These are phyloP conservation scores for Syncephalastrum monosporum DNA, from an alignment of 371 early-diverging fungal species.

Conservation along the genomic window DNA sequence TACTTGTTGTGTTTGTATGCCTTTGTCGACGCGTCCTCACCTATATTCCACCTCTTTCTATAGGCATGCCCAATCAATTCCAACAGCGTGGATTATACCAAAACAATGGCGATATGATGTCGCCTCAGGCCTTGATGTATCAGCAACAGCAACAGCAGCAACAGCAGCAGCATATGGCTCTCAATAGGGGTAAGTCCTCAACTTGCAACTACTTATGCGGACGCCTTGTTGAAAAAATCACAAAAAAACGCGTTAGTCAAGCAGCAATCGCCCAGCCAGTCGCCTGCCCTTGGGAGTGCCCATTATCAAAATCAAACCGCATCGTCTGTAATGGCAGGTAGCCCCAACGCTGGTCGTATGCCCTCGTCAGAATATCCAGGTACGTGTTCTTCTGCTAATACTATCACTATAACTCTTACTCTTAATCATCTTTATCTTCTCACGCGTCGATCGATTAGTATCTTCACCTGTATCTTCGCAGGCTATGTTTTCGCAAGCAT, in stretches of 20 bases:
- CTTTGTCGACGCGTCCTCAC: background rate
- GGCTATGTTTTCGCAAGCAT: slow-evolving; percentile 29
- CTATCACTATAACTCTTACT: background rate
- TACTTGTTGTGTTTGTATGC: background rate
- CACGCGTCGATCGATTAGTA: slow-evolving; percentile 2
- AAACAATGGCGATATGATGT: slow-evolving; percentile 25
- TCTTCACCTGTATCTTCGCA: slow-evolving; percentile 32
- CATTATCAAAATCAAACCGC: slow-evolving; percentile 22
- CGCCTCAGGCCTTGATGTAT: slow-evolving; percentile 35
- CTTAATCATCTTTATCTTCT: background rate
- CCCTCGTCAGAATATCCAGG: slow-evolving; percentile 32
- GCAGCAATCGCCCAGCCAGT: slow-evolving; percentile 45
- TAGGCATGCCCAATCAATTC: slow-evolving; percentile 18
- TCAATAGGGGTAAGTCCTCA: slow-evolving; percentile 31
- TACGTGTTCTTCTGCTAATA: slow-evolving; percentile 7
- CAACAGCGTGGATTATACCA: slow-evolving; percentile 36
- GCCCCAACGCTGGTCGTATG: slow-evolving; percentile 30
- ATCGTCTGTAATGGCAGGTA: slow-evolving; percentile 34
- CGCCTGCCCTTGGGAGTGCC: slow-evolving; percentile 36
- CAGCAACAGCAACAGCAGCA: slow-evolving; percentile 36
- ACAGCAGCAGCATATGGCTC: slow-evolving; percentile 25
- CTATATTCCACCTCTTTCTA: slow-evolving; percentile 1
- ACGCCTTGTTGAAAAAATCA: background rate
- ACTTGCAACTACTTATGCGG: background rate
- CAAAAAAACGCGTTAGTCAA: slow-evolving; percentile 19